These are phyloP conservation scores for Hypholoma sublateritium DNA, from an alignment of 768 basidiomycete genomes.

Conservation along the genomic window DNA sequence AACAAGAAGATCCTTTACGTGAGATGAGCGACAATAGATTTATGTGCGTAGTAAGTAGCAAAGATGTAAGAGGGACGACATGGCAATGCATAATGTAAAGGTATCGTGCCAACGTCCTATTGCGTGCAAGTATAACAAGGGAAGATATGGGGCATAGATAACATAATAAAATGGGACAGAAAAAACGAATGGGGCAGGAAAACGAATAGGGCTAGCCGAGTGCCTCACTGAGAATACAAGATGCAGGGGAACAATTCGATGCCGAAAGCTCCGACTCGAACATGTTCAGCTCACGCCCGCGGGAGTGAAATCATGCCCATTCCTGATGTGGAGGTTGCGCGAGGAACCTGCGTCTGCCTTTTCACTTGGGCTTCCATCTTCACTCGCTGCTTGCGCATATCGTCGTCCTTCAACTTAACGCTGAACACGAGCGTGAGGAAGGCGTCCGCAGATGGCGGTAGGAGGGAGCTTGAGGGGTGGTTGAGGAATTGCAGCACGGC, in stretches of 20 bases:
- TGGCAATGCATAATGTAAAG: background rate
- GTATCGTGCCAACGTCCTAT: background rate
- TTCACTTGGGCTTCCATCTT: conserved; percentile 78
- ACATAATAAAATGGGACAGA: background rate
- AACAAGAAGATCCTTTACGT: background rate
- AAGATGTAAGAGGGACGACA: background rate
- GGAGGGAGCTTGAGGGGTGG: conserved; percentile 48
- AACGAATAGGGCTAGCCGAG: background rate
- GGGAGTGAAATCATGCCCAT: conserved; percentile 26
- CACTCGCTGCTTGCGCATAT: conserved; percentile 68
- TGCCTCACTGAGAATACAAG: background rate
- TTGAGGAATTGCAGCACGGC: conserved; percentile 47
- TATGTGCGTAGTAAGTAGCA: background rate
- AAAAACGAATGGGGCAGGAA: too few species aligned
- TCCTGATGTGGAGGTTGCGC: conserved; percentile 21
- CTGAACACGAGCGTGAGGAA: conserved; percentile 62
- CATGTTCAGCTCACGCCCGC: conserved; percentile 10
- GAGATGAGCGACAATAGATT: background rate
- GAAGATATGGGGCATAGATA: background rate
- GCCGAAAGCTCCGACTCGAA: background rate
- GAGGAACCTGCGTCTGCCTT: conserved; percentile 47
- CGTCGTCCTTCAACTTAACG: conserved; percentile 78
- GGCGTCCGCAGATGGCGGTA: conserved; percentile 61
- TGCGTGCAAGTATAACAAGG: background rate
- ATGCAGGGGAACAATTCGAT: background rate